phyloP scores from a whole-genome alignment of 345 rosid species.

The Combretum micranthum region DNA sequence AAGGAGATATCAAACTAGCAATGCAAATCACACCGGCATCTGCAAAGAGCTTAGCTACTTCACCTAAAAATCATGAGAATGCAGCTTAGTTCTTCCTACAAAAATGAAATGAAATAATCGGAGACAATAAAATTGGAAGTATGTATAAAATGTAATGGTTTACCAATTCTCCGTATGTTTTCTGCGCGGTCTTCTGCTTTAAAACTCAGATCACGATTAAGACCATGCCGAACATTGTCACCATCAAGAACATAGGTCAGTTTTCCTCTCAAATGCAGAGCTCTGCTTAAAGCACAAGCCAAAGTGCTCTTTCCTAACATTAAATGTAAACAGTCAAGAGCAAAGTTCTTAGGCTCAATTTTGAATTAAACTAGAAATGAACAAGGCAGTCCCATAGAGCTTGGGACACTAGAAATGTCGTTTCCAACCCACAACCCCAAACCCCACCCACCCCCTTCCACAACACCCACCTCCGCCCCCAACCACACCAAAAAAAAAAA shows the following conservation, averaged over 20 bases:
- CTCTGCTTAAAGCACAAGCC: constrained; percentile 62
- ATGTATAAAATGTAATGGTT: constrained; percentile 1
- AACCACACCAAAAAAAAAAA: too few relatives aligned
- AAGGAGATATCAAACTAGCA: constrained; percentile 85
- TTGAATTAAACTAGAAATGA: too few relatives aligned
- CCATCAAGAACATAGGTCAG: constrained; percentile 73
- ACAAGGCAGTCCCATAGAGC: too few relatives aligned
- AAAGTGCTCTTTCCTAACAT: constrained; percentile 73
- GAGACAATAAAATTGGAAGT: neutral
- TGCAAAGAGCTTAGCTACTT: constrained; percentile 79
- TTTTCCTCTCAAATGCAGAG: constrained; percentile 55
- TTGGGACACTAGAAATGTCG: too few relatives aligned
- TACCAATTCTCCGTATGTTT: constrained; percentile 73
- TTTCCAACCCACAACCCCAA: too few relatives aligned
- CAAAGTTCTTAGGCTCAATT: too few relatives aligned
- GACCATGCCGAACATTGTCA: constrained; percentile 76
- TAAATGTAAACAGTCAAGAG: neutral
- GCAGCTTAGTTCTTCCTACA: neutral
- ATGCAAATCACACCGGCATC: constrained; percentile 81
- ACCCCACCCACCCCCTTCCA: too few relatives aligned
- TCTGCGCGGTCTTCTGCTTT: constrained; percentile 65
- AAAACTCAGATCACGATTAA: constrained; percentile 62
- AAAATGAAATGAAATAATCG: constrained; percentile 2
- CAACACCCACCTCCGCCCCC: too few relatives aligned
- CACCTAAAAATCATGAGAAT: constrained; percentile 39